These are phyloP conservation scores for Asclepias syriaca DNA, from an alignment of 257 asterid genomes.

Conservation along the genomic window DNA sequence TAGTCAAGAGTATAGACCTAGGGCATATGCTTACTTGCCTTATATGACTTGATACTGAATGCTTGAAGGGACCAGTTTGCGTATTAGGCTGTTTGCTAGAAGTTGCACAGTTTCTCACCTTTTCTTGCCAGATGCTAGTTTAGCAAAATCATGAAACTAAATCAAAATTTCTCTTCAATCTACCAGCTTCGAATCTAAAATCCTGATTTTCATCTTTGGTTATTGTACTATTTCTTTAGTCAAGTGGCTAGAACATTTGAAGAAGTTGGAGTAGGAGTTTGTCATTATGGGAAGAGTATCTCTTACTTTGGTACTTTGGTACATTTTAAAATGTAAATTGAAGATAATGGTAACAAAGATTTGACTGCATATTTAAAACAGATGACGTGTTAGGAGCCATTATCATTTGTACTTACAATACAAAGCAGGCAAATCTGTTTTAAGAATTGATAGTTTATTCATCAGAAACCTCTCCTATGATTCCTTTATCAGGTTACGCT, in stretches of 20 bases:
- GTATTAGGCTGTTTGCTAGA: neutral
- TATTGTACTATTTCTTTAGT: neutral
- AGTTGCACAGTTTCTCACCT: neutral
- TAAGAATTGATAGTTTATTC: neutral
- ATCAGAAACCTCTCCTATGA: neutral
- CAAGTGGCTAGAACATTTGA: neutral
- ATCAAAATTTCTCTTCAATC: neutral
- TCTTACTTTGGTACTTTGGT: neutral
- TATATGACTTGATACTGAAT: neutral
- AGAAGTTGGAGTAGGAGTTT: neutral
- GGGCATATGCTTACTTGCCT: neutral
- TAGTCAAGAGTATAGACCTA: neutral
- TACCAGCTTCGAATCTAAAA: neutral
- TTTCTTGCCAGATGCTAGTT: neutral
- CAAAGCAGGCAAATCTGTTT: neutral
- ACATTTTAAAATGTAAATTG: neutral
- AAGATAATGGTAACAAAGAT: neutral
- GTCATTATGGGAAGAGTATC: neutral
- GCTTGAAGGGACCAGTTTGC: neutral
- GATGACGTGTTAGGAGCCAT: neutral
- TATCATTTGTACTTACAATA: neutral
- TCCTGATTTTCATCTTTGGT: neutral
- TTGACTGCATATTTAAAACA: neutral
- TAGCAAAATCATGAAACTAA: neutral
- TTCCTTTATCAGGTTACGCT: constrained; percentile 44